These are phyloP conservation scores for Magnusiomyces magnusii DNA, from an alignment of 1,139 yeast species.

Conservation along the genomic window DNA sequence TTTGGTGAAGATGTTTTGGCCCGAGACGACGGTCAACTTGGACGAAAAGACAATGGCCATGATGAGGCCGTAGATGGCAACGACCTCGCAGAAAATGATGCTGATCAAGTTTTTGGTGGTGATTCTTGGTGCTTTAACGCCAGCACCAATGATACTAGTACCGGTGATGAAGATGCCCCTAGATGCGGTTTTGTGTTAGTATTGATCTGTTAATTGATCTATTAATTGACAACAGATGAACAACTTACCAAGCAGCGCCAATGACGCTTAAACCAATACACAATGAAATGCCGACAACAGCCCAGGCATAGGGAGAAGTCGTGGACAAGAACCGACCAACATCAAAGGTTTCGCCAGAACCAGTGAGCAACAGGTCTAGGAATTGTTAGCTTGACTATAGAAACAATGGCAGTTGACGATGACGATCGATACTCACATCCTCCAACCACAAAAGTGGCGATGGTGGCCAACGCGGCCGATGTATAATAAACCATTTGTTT, in stretches of 20 bases:
- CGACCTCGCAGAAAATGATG: conserved; percentile 98
- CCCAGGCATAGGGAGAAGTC: conserved; percentile 98
- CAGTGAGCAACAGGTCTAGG: conserved; percentile 73
- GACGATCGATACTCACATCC: conserved; percentile 28
- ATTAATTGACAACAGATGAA: too few relatives aligned
- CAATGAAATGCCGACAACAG: conserved; percentile 79
- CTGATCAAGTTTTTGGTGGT: conserved; percentile 95
- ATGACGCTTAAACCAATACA: conserved; percentile 94
- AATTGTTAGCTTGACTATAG: too few relatives aligned
- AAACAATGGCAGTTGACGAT: too few relatives aligned
- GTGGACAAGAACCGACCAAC: conserved; percentile 79
- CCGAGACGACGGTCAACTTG: conserved; percentile 68
- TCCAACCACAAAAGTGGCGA: conserved; percentile 22
- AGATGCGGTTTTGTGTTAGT: too few relatives aligned
- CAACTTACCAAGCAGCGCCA: conserved; percentile 94
- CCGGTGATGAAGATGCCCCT: conserved; percentile 94
- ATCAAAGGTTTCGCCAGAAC: conserved; percentile 84
- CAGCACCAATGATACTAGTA: conserved; percentile 91
- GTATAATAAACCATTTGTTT: conserved; percentile 13
- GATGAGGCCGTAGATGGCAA: conserved; percentile 95
- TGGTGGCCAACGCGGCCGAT: conserved; percentile 9
- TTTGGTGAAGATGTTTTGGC: conserved; percentile 56
- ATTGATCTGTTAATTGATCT: too few relatives aligned
- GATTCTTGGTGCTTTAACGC: conserved; percentile 95
- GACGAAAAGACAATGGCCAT: conserved; percentile 97